These are phyloP conservation scores for Diaporthe capsici DNA, from an alignment of 2,329 filamentous ascomycete genomes.

Conservation along the genomic window DNA sequence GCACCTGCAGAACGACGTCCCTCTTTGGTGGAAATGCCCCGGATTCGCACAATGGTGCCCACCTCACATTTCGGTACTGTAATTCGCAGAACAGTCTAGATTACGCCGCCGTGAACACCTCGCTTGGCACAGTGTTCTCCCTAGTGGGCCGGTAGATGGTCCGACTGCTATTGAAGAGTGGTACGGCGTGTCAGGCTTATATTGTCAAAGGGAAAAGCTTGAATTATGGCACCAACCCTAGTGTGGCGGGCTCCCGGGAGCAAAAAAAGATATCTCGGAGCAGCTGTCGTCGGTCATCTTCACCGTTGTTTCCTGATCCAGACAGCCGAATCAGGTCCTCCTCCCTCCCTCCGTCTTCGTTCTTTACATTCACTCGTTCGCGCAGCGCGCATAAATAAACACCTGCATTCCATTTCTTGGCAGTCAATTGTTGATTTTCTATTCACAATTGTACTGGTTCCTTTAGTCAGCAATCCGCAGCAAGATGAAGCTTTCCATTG, in stretches of 20 bases:
- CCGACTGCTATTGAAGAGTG: background rate
- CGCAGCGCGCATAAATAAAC: conserved; percentile 3
- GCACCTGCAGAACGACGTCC: too few relatives aligned
- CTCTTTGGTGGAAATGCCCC: conserved; percentile 16
- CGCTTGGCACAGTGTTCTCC: background rate
- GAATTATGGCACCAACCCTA: background rate
- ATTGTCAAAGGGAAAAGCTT: conserved; percentile 16
- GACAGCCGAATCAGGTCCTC: background rate
- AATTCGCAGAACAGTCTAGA: conserved; percentile 14
- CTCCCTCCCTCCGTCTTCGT: background rate
- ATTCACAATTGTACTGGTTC: background rate
- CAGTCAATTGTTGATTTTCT: background rate
- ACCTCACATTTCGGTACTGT: conserved; percentile 22
- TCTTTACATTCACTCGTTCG: background rate
- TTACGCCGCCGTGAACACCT: conserved; percentile 9
- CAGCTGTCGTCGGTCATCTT: background rate
- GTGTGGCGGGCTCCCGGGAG: background rate
- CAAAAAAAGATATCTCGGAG: background rate
- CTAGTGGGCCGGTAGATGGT: background rate
- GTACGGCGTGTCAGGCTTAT: background rate
- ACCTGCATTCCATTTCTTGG: background rate
- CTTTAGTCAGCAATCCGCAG: background rate
- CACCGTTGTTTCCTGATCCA: background rate
- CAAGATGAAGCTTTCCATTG: background rate
- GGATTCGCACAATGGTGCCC: background rate